Base-by-base conservation (phyloP, 805 yeast species). In the Metschnikowia aberdeeniae region DNA sequence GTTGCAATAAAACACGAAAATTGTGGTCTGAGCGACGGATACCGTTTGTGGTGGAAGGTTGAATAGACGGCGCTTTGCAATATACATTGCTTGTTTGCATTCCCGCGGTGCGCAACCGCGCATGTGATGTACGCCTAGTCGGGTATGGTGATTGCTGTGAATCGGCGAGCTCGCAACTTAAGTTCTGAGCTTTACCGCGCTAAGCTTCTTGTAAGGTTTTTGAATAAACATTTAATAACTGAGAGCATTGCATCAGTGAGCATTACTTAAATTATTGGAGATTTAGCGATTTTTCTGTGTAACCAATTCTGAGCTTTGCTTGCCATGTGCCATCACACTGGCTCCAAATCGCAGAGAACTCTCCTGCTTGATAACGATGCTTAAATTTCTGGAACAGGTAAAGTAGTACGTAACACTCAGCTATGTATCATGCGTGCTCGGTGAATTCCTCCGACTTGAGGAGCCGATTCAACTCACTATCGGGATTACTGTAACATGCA, bases 401-500 rank as follows among this genome's bases (percentile, higher is more conserved):
- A n/a, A n/a, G 17, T 17, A 17, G 17, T 17, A 17, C 17, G 17
- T 17, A 17, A 17, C 17, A 2, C 3, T 29, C 13, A 12, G 7
- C 13, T 29, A 29, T 12, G 6, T n/a, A 12, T 37, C 17, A 37
- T 19, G 34, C 40, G 9, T 37, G 40, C 27, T 37, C 40, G 6
- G 42, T 20, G 24, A 53, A 49, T 33, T 58, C 57, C 36, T 57
- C 58, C 30, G 56, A 62, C 53, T 68, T 61, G 49, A 76, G 56
- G 48, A 76, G 60, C 51, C 64, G 62, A 47, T 76, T 74, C 46
- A 78, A 65, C 41, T 69, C 73, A 56, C 79, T 73, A 28, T 59
- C 46, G 5, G 72, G 73, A 50, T 78, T 59, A 6, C 64, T 59
- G 43, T 75, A 72, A 46, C 87, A 70, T 22, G 70, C 76, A 8